These are phyloP conservation scores for Pelargonium australe DNA, from an alignment of 441 rosid species.

Conservation along the genomic window DNA sequence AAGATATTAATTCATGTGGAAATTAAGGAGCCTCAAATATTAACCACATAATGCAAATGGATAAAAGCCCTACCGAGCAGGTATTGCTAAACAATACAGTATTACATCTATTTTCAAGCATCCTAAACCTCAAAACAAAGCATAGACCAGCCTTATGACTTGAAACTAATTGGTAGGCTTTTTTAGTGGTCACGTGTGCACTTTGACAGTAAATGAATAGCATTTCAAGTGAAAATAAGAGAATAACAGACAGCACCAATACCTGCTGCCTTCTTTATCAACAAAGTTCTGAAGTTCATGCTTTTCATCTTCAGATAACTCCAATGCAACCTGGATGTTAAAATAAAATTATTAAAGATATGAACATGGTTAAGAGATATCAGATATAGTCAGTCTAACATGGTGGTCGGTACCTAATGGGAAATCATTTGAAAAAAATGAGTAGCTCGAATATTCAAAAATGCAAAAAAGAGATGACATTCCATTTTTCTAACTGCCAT, in stretches of 20 bases:
- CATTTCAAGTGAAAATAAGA: background rate
- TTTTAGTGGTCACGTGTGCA: background rate
- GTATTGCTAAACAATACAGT: background rate
- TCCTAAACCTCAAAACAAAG: background rate
- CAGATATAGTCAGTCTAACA: background rate
- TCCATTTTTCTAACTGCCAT: background rate
- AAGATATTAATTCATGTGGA: background rate
- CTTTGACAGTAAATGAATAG: background rate
- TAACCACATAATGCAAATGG: background rate
- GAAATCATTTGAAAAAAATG: background rate
- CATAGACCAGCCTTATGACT: background rate
- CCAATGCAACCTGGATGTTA: conserved; percentile 67
- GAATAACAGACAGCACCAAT: conserved; percentile 11
- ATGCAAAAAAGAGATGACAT: background rate
- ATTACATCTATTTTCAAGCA: background rate
- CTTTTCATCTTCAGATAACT: conserved; percentile 61
- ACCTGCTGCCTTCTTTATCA: conserved; percentile 63
- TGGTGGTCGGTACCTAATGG: background rate
- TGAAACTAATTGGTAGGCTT: background rate
- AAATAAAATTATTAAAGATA: background rate
- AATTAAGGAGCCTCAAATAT: background rate
- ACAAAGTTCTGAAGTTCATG: conserved; percentile 39
- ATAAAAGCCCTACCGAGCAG: background rate
- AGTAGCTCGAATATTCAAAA: background rate
- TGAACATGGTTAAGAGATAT: background rate